Evolutionary conservation across 805 yeast genomes (phyloP).

Genomic region (Wickerhamomyces alni): DNA sequence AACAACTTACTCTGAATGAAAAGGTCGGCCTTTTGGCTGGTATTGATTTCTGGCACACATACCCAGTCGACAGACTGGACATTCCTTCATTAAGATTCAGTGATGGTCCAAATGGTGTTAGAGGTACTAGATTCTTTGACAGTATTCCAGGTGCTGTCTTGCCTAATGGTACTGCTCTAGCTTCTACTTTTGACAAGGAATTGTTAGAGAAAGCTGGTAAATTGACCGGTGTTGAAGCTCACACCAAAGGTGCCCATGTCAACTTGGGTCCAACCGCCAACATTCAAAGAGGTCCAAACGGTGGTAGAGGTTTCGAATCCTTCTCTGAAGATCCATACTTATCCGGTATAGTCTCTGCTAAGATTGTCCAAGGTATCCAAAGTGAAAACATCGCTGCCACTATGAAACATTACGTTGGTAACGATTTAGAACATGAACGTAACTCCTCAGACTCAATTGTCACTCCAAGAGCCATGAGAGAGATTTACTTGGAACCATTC

Average conservation of each 20-base stretch:
- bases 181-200: constrained; percentile 48
- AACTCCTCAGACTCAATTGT: constrained; percentile 41
- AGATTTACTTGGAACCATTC: constrained; percentile 58
- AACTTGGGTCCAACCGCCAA: constrained; percentile 46
- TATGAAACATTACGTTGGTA: constrained; percentile 57
- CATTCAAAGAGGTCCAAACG: constrained; percentile 51
- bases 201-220: constrained; percentile 43
- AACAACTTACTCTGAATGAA: constrained; percentile 22
- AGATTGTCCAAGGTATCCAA: constrained; percentile 50
- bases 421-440: constrained; percentile 56
- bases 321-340: constrained; percentile 56
- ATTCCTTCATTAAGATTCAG: constrained; percentile 42
- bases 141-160: constrained; percentile 51
- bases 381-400: constrained; percentile 44
- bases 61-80: constrained; percentile 30
- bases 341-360: constrained; percentile 41
- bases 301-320: constrained; percentile 60
- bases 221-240: constrained; percentile 50
- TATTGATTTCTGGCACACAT: constrained; percentile 47
- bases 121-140: constrained; percentile 51
- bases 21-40: constrained; percentile 32
- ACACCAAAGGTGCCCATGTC: constrained; percentile 45
- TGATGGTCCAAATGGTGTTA: constrained; percentile 62
- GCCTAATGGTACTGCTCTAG: constrained; percentile 54
- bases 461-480: constrained; percentile 58